These are phyloP conservation scores for Ramularia collo-cygni DNA, from an alignment of 2,329 filamentous ascomycete species.

Conservation along the genomic window DNA sequence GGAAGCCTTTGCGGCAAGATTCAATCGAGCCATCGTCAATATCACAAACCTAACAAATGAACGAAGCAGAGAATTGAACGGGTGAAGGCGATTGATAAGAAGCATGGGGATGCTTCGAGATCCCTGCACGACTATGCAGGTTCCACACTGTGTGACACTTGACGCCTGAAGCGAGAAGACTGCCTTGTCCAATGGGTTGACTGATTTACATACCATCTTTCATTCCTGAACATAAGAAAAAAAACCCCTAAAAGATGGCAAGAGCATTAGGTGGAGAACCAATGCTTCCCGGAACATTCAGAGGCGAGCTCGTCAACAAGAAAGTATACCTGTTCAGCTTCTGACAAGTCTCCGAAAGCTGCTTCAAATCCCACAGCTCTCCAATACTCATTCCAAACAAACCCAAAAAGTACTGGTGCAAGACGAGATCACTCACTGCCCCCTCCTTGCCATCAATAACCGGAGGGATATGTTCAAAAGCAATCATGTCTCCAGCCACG, in stretches of 20 bases:
- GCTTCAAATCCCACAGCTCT: constrained; percentile 41
- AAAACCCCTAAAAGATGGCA: constrained; percentile 26
- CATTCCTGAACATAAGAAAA: too few relatives aligned
- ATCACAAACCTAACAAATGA: too few relatives aligned
- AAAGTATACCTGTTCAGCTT: constrained; percentile 37
- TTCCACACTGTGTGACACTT: too few relatives aligned
- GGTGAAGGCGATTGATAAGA: too few relatives aligned
- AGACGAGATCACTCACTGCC: constrained; percentile 18
- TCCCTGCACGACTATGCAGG: too few relatives aligned
- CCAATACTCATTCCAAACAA: constrained; percentile 41
- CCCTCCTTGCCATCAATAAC: constrained; percentile 21
- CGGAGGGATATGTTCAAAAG: constrained; percentile 41
- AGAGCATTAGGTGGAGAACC: constrained; percentile 30
- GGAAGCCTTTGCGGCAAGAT: too few relatives aligned
- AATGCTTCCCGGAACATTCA: constrained; percentile 37
- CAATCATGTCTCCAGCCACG: constrained; percentile 50
- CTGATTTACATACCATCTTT: too few relatives aligned
- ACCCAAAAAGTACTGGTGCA: constrained; percentile 37
- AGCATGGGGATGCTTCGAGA: too few relatives aligned
- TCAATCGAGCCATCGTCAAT: too few relatives aligned
- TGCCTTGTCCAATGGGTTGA: too few relatives aligned
- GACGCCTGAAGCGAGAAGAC: too few relatives aligned
- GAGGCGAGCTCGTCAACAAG: constrained; percentile 37
- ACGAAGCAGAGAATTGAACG: too few relatives aligned
- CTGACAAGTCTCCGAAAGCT: constrained; percentile 33